Evolutionary conservation across 2,329 filamentous ascomycete genomes (phyloP), one percentile per base, ranked within the genome.

Genomic region (Neonectria coccinea): DNA sequence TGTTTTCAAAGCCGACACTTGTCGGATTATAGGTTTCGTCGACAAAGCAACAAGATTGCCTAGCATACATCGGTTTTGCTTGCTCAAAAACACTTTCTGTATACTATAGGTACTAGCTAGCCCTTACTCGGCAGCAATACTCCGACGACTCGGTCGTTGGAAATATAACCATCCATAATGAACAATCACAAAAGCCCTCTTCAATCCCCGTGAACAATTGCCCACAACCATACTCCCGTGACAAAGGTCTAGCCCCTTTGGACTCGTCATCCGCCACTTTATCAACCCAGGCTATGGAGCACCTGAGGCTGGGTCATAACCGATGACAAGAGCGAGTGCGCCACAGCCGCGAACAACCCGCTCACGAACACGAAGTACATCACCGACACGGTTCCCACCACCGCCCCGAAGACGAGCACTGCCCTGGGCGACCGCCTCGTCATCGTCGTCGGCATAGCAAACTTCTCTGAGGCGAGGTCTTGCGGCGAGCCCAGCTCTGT

Each of bases 401-500:
- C 14, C 5, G 63, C 61, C 18, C 56, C 61, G 44, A 53, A 63
- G 50, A 71, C 31, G 39, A 74, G 63, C 64, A 70, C 69, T 60
- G 71, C 71, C 71, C 62, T 33, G 18, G 41, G 18, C 6, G 54
- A 25, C 41, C 53, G 41, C 8, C 56, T 59, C 27, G 58, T 59
- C 61, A 59, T 61, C 18, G 42, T n/a, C 18, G 39, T 18, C 10
- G 39, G 39, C 29, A 57, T 6, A 51, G 57, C n/a, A 52, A 45
- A 42, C 53, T 64, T 36, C 45, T 44, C 11, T 33, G 44, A 36
- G 56, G 51, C 47, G 18, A 55, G 18, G 20, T 62, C 52, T 16
- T 61, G 44, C 25, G 44, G 50, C 12, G 55, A 16, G 77, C 83
- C 74, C 29, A 73, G 64, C 57, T 73, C 68, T 14, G 79, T 81